Base-by-base conservation (phyloP, 1,284 basidiomycete genomes). In the Agaricales sp. region DNA sequence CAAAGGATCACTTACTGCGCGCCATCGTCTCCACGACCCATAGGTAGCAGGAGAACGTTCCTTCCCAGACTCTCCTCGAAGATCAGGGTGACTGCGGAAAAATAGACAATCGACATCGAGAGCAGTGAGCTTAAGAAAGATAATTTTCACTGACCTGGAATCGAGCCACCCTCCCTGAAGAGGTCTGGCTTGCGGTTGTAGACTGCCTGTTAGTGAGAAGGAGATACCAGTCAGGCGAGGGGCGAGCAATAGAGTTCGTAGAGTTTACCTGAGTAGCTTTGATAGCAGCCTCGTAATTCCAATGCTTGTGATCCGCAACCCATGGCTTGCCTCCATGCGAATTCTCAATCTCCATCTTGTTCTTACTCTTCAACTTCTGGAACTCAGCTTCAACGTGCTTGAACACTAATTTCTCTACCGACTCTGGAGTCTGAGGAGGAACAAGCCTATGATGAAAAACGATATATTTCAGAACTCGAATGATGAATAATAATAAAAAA, bases 91-190 rank as follows among this genome's bases (percentile, higher is more conserved):
- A 98, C 92, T 35, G n/a, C n/a, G n/a, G n/a, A n/a, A 35, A 35
- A 35, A 35, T 35, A 8, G 30, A 35, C n/a, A 8, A n/a, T n/a
- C n/a, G n/a, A n/a, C n/a, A n/a, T n/a, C n/a, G n/a, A n/a, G n/a
- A n/a, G n/a, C n/a, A n/a, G n/a, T n/a, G n/a, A n/a, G n/a, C n/a
- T 11, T 8, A 35, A 35, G n/a, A 35, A 35, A n/a, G 30, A 35
- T 35, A 35, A n/a, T 8, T n/a, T n/a, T n/a, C 8, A 35, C 30
- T n/a, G 11, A 35, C 30, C 30, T 0, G 94, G 94, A 57, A 98
- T 97, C 1, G 91, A 95, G 1, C 95, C 93, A 51, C 96, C 95
- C 68, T 99, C 95, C 46, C 92, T 79, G 1, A 89, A 95, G 59
- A 92, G 75, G 63, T 96, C 91, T 1, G 93, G 93, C 24, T 80